Conservation (phyloP, 106 monocot species). For the Iris macrosiphon region DNA sequence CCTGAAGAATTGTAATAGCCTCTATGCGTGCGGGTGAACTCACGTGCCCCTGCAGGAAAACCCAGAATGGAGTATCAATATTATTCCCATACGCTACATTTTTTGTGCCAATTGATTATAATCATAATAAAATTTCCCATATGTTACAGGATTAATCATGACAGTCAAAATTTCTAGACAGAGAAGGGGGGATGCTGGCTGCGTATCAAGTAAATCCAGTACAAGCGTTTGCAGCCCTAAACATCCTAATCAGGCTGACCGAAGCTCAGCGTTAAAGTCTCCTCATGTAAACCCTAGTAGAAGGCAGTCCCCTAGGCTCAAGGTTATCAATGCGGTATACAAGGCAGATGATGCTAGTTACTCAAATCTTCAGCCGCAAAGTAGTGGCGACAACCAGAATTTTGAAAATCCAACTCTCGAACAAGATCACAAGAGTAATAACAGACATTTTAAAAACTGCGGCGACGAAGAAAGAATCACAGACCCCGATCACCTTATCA, state of each 20-base stretch:
- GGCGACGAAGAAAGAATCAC: not conserved
- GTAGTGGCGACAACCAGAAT: not conserved
- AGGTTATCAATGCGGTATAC: slow-evolving; percentile 5
- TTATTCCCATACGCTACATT: no score
- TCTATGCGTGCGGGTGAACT: no score
- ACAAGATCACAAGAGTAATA: no score
- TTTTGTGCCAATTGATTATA: no score
- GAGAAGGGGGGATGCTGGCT: not conserved
- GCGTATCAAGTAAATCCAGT: no score
- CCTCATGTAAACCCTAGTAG: not conserved
- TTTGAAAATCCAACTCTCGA: no score
- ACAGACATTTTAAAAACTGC: no score
- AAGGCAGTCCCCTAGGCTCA: slow-evolving; percentile 23
- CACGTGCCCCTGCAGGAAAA: no score
- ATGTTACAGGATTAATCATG: slow-evolving; percentile 11
- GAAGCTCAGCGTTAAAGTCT: not conserved
- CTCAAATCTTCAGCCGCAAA: slow-evolving; percentile 3
- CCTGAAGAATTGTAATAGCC: no score
- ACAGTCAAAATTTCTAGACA: not conserved
- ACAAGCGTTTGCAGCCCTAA: no score
- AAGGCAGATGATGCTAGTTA: not conserved
- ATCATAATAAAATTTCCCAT: no score
- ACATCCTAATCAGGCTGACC: not conserved
- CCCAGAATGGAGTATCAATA: no score
- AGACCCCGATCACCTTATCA: slow-evolving; percentile 2